phyloP scores from a whole-genome alignment of 352 stramenopile species.

The Phytophthora agathidicida region DNA sequence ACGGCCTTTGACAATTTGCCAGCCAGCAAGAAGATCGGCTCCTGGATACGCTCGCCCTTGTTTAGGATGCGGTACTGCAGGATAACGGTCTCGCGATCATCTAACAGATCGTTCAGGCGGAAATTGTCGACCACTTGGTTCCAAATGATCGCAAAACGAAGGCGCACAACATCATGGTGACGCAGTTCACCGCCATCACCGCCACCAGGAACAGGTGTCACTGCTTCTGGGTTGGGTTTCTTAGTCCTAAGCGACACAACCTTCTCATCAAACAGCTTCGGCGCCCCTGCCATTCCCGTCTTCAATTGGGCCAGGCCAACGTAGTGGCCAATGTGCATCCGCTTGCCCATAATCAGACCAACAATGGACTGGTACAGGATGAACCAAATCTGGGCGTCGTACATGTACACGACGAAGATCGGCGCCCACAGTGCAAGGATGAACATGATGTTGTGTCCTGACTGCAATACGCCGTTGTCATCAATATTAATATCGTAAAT shows the following conservation, averaged over 20 bases:
- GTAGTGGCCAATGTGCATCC: conserved; percentile 81
- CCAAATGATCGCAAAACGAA: conserved; percentile 88
- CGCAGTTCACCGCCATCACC: conserved; percentile 27
- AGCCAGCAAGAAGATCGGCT: conserved; percentile 83
- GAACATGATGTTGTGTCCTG: conserved; percentile 83
- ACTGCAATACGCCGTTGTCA: conserved; percentile 63
- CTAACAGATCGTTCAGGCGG: conserved; percentile 80
- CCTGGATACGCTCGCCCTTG: conserved; percentile 71
- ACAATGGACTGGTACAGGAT: conserved; percentile 83
- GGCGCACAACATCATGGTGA: conserved; percentile 57
- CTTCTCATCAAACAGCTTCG: conserved; percentile 73
- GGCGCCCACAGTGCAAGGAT: conserved; percentile 79
- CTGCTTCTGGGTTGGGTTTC: conserved; percentile 25
- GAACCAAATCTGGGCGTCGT: conserved; percentile 90
- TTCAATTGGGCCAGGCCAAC: conserved; percentile 71
- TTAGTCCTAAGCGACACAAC: conserved; percentile 59
- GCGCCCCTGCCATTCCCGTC: conserved; percentile 58
- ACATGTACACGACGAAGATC: conserved; percentile 86
- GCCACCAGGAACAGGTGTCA: conserved; percentile 11
- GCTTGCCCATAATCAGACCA: conserved; percentile 74
- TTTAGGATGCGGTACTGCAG: conserved; percentile 83
- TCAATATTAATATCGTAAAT: conserved; percentile 70
- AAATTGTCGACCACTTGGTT: conserved; percentile 90
- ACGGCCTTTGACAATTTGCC: conserved; percentile 75
- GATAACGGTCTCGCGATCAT: conserved; percentile 86